phyloP scores from a whole-genome alignment of 306 rosid genomes.

The Trifolium subterraneum region DNA sequence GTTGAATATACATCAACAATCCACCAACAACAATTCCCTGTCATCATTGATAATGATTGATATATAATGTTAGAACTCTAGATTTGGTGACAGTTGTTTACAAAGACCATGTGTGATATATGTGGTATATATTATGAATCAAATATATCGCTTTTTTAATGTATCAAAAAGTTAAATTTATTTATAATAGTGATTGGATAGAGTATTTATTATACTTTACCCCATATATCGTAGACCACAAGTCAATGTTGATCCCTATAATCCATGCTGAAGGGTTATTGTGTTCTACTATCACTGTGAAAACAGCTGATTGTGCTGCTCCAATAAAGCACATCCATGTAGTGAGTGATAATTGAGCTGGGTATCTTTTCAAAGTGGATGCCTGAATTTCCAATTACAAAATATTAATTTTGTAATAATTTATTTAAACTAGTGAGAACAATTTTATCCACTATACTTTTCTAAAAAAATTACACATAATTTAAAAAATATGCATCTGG shows the following conservation, averaged over 20 bases:
- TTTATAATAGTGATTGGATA: no score
- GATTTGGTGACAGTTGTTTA: background rate
- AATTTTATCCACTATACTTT: background rate
- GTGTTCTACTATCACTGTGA: slow-evolving; percentile 53
- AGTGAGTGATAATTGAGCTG: slow-evolving; percentile 76
- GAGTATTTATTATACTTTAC: slow-evolving; percentile 49
- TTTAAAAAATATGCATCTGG: no score
- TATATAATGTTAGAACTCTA: slow-evolving; percentile 1
- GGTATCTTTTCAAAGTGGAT: slow-evolving; percentile 77
- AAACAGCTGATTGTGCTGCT: slow-evolving; percentile 79
- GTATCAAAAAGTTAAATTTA: no score
- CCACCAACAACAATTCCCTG: slow-evolving; percentile 78
- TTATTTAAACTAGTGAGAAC: background rate
- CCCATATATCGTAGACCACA: slow-evolving; percentile 72
- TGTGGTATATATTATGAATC: no score
- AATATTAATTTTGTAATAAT: background rate
- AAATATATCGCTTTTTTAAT: no score
- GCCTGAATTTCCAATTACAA: slow-evolving; percentile 56
- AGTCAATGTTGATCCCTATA: slow-evolving; percentile 68
- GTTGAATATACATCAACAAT: slow-evolving; percentile 59
- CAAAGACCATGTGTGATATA: background rate
- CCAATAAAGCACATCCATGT: slow-evolving; percentile 81
- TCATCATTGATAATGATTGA: slow-evolving; percentile 26
- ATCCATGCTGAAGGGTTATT: slow-evolving; percentile 66
- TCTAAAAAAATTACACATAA: no score